Evolutionary conservation across 192 early-diverging fungal species (phyloP).

Genomic region (Paraglomus occultum): DNA sequence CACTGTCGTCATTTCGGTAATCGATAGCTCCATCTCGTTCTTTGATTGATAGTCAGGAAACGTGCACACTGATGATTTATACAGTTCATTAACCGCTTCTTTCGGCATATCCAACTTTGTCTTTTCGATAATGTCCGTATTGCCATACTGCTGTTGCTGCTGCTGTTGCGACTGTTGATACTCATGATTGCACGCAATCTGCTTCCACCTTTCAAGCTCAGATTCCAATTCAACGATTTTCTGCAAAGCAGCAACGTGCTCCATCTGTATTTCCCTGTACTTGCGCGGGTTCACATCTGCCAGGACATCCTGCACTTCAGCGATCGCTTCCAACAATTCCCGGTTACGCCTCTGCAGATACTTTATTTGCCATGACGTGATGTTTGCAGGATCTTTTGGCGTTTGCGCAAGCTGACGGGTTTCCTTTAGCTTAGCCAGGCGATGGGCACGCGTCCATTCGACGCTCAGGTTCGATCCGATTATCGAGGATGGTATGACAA

Average conservation of each 20-base stretch:
- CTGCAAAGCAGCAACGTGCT: not conserved
- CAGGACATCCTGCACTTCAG: slow-evolving; percentile 28
- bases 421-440: not conserved
- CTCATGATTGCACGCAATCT: slow-evolving; percentile 9
- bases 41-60: too few species aligned
- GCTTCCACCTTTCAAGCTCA: slow-evolving; percentile 3
- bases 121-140: too few species aligned
- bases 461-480: slow-evolving; percentile 54
- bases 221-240: slow-evolving; percentile 23
- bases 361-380: not conserved
- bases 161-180: not conserved
- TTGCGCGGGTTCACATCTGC: slow-evolving; percentile 27
- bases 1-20: too few species aligned
- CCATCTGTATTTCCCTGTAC: slow-evolving; percentile 7
- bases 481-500: slow-evolving; percentile 56
- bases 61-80: too few species aligned
- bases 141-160: too few species aligned
- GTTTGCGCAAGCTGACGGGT: not conserved
- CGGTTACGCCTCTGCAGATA: slow-evolving; percentile 17
- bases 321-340: slow-evolving; percentile 19
- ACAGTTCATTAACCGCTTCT: too few species aligned
- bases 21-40: too few species aligned
- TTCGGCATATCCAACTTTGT: too few species aligned
- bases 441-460: slow-evolving; percentile 37
- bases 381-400: too few species aligned